Conservation (phyloP, 495 filamentous ascomycete species). For the Tuber umbilicatum region DNA sequence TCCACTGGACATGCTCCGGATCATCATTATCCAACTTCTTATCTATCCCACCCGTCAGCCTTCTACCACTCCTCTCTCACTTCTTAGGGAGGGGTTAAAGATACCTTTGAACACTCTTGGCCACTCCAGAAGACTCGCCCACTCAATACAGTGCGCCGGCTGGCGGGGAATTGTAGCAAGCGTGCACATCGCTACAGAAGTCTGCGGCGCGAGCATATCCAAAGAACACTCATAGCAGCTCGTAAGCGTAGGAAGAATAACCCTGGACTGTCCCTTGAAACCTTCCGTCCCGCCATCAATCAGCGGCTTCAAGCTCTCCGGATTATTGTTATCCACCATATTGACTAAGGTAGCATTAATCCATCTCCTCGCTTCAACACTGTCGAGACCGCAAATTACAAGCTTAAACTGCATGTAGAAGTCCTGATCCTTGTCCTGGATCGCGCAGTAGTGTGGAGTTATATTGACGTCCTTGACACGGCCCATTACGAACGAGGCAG, state of each 20-base stretch:
- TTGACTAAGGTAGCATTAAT: conserved; percentile 90
- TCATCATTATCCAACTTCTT: conserved; percentile 86
- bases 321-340: conserved; percentile 69
- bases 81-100: background rate
- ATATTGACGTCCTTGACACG: conserved; percentile 86
- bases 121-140: conserved; percentile 90
- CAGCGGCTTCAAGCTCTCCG: conserved; percentile 78
- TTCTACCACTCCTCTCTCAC: background rate
- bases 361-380: conserved; percentile 94
- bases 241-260: conserved; percentile 83
- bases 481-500: conserved; percentile 80
- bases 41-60: conserved; percentile 48
- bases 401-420: conserved; percentile 98
- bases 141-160: conserved; percentile 97
- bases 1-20: conserved; percentile 93
- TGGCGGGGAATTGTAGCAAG: conserved; percentile 95
- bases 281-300: conserved; percentile 97
- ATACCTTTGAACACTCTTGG: conserved; percentile 44
- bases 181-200: conserved; percentile 92
- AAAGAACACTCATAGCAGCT: conserved; percentile 98
- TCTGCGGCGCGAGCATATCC: conserved; percentile 91
- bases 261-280: conserved; percentile 94
- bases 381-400: conserved; percentile 92
- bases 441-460: conserved; percentile 84
- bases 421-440: conserved; percentile 94